Evolutionary conservation across 768 basidiomycete genomes (phyloP).

Genomic region (Phaffia tasmanica): DNA sequence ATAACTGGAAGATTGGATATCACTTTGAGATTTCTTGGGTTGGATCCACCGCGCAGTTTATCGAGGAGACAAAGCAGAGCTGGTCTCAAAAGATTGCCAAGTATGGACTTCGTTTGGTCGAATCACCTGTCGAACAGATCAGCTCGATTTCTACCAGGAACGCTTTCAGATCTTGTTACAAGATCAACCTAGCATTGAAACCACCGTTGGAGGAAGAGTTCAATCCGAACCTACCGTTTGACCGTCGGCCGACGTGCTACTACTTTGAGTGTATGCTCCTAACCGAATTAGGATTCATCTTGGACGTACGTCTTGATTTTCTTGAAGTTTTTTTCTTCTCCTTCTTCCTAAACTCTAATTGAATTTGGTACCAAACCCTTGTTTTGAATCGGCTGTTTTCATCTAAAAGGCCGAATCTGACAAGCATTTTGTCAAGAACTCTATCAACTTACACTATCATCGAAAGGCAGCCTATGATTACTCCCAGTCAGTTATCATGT

Average conservation of each 20-base stretch:
- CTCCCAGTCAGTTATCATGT: slow-evolving; percentile 51
- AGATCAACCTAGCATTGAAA: slow-evolving; percentile 61
- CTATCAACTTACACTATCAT: slow-evolving; percentile 42
- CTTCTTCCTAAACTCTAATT: background rate
- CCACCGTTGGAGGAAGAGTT: slow-evolving; percentile 49
- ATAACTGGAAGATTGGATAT: slow-evolving; percentile 42
- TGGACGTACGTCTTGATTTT: slow-evolving; percentile 15
- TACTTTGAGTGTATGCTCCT: slow-evolving; percentile 38
- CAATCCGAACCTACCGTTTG: slow-evolving; percentile 53
- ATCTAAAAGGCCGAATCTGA: slow-evolving; percentile 17
- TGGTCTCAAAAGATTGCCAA: slow-evolving; percentile 17
- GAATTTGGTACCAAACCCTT: background rate
- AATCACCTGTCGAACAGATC: slow-evolving; percentile 79
- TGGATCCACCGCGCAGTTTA: slow-evolving; percentile 80
- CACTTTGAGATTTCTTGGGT: slow-evolving; percentile 51
- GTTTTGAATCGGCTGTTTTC: background rate
- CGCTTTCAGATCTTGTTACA: slow-evolving; percentile 82
- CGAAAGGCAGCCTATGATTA: slow-evolving; percentile 61
- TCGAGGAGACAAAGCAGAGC: slow-evolving; percentile 45
- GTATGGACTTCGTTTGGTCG: slow-evolving; percentile 22
- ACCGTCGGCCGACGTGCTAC: slow-evolving; percentile 47
- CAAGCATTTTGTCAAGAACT: slow-evolving; percentile 6
- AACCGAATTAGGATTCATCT: slow-evolving; percentile 11
- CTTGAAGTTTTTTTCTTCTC: background rate
- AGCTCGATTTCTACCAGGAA: slow-evolving; percentile 72